These are phyloP conservation scores for Mycena sanguinolenta DNA, from an alignment of 768 basidiomycete species.

Conservation along the genomic window DNA sequence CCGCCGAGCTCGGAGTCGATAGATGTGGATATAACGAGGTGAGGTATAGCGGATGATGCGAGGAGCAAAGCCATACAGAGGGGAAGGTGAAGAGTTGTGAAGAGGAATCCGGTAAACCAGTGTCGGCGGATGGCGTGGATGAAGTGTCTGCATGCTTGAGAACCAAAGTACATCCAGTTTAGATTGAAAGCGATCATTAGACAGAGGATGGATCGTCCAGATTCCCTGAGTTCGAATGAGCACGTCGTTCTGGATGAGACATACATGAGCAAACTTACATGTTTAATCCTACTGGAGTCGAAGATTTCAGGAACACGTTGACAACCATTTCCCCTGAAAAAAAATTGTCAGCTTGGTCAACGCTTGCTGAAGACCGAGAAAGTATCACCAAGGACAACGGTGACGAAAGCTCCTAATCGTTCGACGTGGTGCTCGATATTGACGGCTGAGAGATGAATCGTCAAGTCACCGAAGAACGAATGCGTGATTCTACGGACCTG, in stretches of 20 bases:
- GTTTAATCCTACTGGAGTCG: conserved; percentile 32
- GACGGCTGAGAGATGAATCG: conserved; percentile 39
- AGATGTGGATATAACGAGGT: conserved; percentile 25
- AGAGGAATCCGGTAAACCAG: conserved; percentile 35
- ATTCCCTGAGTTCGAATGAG: conserved; percentile 30
- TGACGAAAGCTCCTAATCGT: conserved; percentile 48
- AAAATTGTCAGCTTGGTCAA: background rate
- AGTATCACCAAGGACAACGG: conserved; percentile 42
- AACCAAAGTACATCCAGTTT: conserved; percentile 40
- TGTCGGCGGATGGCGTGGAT: conserved; percentile 39
- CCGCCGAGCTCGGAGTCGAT: conserved; percentile 19
- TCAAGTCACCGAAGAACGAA: background rate
- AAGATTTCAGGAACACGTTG: conserved; percentile 30
- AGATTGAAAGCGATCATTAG: conserved; percentile 40
- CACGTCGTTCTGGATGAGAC: background rate
- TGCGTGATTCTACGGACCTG: conserved; percentile 24
- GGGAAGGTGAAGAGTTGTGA: conserved; percentile 35
- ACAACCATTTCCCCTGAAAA: conserved; percentile 36
- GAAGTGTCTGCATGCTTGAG: conserved; percentile 33
- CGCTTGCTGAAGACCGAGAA: background rate
- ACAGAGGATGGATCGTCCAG: conserved; percentile 33
- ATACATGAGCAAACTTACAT: conserved; percentile 13
- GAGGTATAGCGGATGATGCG: conserved; percentile 35
- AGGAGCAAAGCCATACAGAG: conserved; percentile 38
- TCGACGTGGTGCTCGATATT: conserved; percentile 53